Evolutionary conservation across 1,284 basidiomycete genomes (phyloP), one percentile per base, ranked within the genome.

Genomic region (Naganishia cerealis): DNA sequence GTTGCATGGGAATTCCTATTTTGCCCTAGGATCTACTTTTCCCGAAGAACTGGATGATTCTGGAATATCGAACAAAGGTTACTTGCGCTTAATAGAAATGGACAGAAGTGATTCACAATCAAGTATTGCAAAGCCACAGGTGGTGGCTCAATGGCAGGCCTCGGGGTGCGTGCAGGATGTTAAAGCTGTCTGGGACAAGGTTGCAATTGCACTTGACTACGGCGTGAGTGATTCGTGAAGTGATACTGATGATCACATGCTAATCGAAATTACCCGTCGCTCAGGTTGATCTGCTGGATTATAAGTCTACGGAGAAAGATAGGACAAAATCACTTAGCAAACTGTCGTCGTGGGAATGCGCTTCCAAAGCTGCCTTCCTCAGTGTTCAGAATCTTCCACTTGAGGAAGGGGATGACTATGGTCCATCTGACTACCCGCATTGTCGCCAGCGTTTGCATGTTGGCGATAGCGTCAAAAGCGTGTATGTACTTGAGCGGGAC

Each of bases 381-480:
- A 53, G 33, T 18, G 50, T 67, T 4, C 57, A 67, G 24, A 58
- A 24, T 50, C 46, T 50, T 50, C 46, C 46, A 24, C 46, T 50
- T 7, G 46, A 50, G 21, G 46, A 50, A 24, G 46, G n/a, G 24
- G 46, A 50, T 0, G 7, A 7, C 8, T 50, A n/a, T 1, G 46
- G 24, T 24, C 46, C 0, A 7, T 50, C 46, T 10, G 46, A 50
- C 8, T 42, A 53, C 18, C 50, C 13, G 15, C 10, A 40, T 7
- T 83, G 82, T 58, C 80, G 87, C 29, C 73, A 84, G 75, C 70
- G 79, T 87, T 62, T 85, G 85, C 72, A 83, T 18, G 84, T 89
- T 15, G 91, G 91, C 24, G 94, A 97, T 75, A 88, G 88, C 1
- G 86, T 95, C 66, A 86, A 87, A 74, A 94, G 92, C 1, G 84